phyloP scores from a whole-genome alignment of 495 filamentous ascomycete genomes.

The Penicillium bovifimosum region DNA sequence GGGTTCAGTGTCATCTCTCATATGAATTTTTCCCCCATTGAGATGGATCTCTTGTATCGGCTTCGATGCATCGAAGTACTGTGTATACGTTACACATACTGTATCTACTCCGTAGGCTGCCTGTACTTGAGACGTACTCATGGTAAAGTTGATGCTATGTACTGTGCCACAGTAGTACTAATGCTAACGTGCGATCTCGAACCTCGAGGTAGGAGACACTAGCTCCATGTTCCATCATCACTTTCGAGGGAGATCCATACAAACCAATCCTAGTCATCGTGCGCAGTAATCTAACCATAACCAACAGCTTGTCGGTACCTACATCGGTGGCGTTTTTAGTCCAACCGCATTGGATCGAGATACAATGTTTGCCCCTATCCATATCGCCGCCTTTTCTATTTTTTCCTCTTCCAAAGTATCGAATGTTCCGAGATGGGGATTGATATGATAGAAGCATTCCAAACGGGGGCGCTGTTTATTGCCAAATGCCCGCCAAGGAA shows the following conservation, averaged over 20 bases:
- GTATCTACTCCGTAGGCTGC: background rate
- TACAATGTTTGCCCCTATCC: constrained; percentile 9
- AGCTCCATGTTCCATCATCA: background rate
- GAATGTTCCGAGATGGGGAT: constrained; percentile 13
- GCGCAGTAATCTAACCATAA: constrained; percentile 5
- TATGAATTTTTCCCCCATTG: background rate
- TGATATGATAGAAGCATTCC: constrained; percentile 22
- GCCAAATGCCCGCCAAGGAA: constrained; percentile 3
- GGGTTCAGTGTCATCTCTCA: background rate
- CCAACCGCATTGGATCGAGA: constrained; percentile 8
- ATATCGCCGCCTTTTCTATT: background rate
- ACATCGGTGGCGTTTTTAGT: constrained; percentile 30
- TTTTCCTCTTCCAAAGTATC: constrained; percentile 5
- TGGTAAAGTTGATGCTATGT: no score
- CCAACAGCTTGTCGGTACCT: constrained; percentile 15
- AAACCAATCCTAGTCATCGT: background rate
- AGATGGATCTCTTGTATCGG: background rate
- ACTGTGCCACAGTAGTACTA: no score
- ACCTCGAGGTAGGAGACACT: no score
- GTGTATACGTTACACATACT: background rate
- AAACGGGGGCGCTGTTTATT: constrained; percentile 10
- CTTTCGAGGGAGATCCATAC: background rate
- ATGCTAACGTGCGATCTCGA: no score
- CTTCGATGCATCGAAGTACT: background rate
- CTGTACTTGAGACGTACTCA: no score